Evolutionary conservation across 768 basidiomycete species (phyloP).

Genomic region (Pholiota microspora): DNA sequence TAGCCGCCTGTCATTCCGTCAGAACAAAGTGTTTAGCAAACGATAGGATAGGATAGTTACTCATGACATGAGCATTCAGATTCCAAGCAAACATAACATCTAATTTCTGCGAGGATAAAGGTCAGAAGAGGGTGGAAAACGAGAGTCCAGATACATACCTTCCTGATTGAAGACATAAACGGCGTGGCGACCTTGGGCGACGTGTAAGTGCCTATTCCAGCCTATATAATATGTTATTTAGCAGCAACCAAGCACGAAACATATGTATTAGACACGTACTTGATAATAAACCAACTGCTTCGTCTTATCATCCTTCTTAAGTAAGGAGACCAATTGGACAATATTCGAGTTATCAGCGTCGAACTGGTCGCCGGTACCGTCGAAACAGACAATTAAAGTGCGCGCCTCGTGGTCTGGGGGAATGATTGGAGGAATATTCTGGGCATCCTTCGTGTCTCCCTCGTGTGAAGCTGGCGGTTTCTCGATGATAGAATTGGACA

Average conservation of each 20-base stretch:
- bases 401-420: conserved; percentile 38
- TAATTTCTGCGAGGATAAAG: conserved; percentile 31
- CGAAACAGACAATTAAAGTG: conserved; percentile 54
- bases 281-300: conserved; percentile 63
- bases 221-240: conserved; percentile 23
- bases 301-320: conserved; percentile 50
- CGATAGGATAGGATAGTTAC: no score
- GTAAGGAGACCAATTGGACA: conserved; percentile 45
- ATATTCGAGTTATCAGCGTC: conserved; percentile 55
- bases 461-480: conserved; percentile 12
- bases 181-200: conserved; percentile 36
- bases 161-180: conserved; percentile 32
- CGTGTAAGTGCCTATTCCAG: conserved; percentile 54
- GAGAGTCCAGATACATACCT: conserved; percentile 26
- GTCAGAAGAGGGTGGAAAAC: no score
- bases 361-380: conserved; percentile 55
- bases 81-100: conserved; percentile 52
- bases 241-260: neutral
- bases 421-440: conserved; percentile 28
- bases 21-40: no score
- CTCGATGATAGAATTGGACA: neutral
- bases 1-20: conserved; percentile 39
- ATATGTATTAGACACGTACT: conserved; percentile 22
- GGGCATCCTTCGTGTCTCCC: conserved; percentile 21
- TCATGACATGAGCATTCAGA: conserved; percentile 47